phyloP scores from a whole-genome alignment of 352 stramenopile genomes.

The Phytophthora hybrid region DNA sequence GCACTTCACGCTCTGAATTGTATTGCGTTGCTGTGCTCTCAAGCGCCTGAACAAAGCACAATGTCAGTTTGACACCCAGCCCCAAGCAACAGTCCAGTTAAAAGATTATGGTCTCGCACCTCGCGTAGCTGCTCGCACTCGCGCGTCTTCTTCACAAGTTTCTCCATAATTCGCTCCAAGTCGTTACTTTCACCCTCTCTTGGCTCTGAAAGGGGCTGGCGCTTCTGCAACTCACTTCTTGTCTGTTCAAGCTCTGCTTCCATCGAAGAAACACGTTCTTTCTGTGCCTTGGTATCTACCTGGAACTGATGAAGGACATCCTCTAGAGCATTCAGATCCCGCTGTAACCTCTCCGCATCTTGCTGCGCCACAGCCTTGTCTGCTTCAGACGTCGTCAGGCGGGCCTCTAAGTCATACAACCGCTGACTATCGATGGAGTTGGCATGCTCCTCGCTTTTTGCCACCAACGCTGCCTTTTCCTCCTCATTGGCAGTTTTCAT shows the following conservation, averaged over 20 bases:
- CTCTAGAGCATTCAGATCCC: slow-evolving; percentile 63
- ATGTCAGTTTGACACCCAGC: background rate
- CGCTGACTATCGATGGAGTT: slow-evolving; percentile 61
- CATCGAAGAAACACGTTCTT: slow-evolving; percentile 54
- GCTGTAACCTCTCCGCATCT: slow-evolving; percentile 65
- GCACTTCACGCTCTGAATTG: slow-evolving; percentile 58
- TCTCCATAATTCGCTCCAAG: slow-evolving; percentile 59
- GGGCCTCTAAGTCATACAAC: slow-evolving; percentile 72
- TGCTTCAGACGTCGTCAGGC: slow-evolving; percentile 58
- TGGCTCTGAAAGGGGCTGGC: slow-evolving; percentile 10
- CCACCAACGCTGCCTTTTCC: slow-evolving; percentile 60
- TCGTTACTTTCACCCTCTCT: slow-evolving; percentile 43
- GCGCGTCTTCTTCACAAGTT: slow-evolving; percentile 64
- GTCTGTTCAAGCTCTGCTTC: slow-evolving; percentile 53
- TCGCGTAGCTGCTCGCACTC: slow-evolving; percentile 81
- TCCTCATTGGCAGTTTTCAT: slow-evolving; percentile 54
- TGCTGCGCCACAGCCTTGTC: slow-evolving; percentile 70
- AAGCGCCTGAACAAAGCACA: slow-evolving; percentile 44
- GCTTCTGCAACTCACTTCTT: slow-evolving; percentile 32
- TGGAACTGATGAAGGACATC: slow-evolving; percentile 75
- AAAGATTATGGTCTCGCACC: slow-evolving; percentile 30
- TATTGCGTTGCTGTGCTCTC: slow-evolving; percentile 69
- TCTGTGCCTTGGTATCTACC: slow-evolving; percentile 59
- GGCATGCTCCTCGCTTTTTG: slow-evolving; percentile 55
- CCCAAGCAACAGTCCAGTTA: background rate